Conservation (phyloP, 345 rosid genomes). For the Populus pruinosa region DNA sequence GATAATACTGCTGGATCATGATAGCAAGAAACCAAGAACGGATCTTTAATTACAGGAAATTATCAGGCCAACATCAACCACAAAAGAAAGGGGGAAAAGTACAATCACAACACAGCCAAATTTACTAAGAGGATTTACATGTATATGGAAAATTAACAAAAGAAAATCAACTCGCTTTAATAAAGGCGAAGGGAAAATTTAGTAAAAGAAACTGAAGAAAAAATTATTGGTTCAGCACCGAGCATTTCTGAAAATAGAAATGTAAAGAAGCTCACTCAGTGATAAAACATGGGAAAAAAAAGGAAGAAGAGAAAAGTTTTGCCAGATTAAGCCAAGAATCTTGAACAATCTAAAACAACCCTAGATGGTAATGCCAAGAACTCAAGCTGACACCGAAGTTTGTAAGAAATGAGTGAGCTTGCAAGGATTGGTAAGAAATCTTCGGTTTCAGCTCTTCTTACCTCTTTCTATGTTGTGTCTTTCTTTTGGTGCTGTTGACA, state of each 20-base stretch:
- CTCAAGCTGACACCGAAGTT: not conserved
- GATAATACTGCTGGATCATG: too few species aligned
- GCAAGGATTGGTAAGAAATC: not conserved
- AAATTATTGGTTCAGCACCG: not conserved
- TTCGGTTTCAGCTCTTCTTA: not conserved
- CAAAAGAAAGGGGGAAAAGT: too few species aligned
- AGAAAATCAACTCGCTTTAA: too few species aligned
- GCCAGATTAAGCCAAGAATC: constrained; percentile 7
- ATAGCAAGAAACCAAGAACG: too few species aligned
- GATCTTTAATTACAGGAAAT: too few species aligned
- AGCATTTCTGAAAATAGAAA: constrained; percentile 7
- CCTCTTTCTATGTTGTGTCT: not conserved
- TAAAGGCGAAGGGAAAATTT: too few species aligned
- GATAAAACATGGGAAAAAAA: not conserved
- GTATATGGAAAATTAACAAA: too few species aligned
- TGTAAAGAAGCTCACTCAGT: not conserved
- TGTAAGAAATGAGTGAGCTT: not conserved
- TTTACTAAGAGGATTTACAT: too few species aligned
- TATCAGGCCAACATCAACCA: too few species aligned
- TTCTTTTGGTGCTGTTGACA: not conserved
- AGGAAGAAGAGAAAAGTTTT: too few species aligned
- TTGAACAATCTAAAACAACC: not conserved
- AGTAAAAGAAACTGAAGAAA: too few species aligned
- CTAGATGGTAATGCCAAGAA: not conserved
- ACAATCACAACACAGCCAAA: too few species aligned